phyloP scores from a whole-genome alignment of 164 flowering plant genomes.

The Annona squamosa region DNA sequence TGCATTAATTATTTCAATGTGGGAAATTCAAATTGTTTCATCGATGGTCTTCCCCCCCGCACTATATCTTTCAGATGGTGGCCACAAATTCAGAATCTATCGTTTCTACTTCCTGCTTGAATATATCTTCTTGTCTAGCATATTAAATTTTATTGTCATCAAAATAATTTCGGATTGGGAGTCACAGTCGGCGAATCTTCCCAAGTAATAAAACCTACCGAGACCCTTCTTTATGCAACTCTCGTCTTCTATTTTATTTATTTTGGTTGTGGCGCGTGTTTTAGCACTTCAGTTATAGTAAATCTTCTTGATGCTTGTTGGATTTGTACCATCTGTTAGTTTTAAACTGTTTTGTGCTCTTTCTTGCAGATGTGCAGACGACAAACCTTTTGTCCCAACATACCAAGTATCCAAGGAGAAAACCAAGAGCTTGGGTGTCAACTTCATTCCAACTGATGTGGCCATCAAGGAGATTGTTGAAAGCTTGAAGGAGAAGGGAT shows the following conservation, averaged over 20 bases:
- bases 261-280: background rate
- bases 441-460: conserved; percentile 44
- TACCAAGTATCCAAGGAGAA: conserved; percentile 58
- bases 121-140: background rate
- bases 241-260: background rate
- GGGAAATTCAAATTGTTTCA: too few species aligned
- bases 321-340: background rate
- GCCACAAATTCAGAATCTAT: background rate
- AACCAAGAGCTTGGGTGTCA: conserved; percentile 44
- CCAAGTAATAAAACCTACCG: background rate
- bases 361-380: conserved; percentile 60
- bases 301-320: background rate
- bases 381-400: conserved; percentile 47
- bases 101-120: background rate
- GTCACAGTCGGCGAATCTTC: background rate
- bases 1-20: too few species aligned
- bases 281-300: background rate
- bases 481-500: conserved; percentile 65
- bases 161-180: background rate
- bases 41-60: too few species aligned
- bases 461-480: conserved; percentile 76
- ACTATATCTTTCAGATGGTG: too few species aligned
- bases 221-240: background rate
- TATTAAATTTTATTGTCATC: background rate
- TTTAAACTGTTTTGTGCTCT: background rate